These are phyloP conservation scores for Mucor sp. DNA, from an alignment of 371 early-diverging fungal species.

Conservation along the genomic window DNA sequence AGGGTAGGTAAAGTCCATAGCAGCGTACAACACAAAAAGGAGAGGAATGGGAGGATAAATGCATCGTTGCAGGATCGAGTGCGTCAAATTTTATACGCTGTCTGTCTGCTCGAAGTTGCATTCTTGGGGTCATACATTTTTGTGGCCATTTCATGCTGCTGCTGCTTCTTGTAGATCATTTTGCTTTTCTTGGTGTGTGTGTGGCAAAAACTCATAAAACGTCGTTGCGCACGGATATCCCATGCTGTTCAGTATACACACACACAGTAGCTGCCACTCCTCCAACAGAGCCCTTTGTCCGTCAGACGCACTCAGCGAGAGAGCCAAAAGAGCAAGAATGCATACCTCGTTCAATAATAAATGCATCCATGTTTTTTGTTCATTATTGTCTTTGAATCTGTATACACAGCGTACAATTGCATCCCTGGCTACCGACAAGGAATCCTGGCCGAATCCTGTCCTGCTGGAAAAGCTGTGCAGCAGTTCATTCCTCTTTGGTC, in stretches of 20 bases:
- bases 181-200: neutral
- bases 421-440: neutral
- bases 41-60: conserved; percentile 14
- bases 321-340: conserved; percentile 22
- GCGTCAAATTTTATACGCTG: conserved; percentile 3
- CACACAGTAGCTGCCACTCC: too few relatives aligned
- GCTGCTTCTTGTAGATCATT: neutral
- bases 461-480: neutral
- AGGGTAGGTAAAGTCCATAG: conserved; percentile 22
- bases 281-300: too few relatives aligned
- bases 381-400: neutral
- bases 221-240: neutral
- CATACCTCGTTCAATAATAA: conserved; percentile 51
- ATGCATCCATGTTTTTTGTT: conserved; percentile 33
- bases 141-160: neutral
- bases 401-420: neutral
- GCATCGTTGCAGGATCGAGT: neutral
- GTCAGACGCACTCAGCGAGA: neutral
- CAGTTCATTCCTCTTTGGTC: neutral
- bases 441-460: neutral
- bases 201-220: neutral
- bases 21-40: too few relatives aligned
- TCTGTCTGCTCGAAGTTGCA: neutral
- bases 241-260: too few relatives aligned
- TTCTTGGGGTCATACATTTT: conserved; percentile 3